Evolutionary conservation across 2,329 filamentous ascomycete genomes (phyloP), one percentile per base, ranked within the genome.

Genomic region (Sclerotiophoma versabilis): DNA sequence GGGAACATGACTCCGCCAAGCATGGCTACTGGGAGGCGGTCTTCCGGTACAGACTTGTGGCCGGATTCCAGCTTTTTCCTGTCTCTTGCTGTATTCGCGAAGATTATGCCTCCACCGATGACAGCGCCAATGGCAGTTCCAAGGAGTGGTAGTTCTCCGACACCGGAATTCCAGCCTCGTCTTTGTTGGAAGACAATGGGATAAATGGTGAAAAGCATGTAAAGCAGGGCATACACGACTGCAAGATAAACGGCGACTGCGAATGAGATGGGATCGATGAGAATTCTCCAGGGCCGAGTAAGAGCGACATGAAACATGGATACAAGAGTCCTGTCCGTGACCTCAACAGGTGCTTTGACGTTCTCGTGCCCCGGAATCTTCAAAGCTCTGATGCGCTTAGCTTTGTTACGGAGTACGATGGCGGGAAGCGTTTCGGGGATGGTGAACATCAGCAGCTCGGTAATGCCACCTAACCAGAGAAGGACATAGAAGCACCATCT

Each of bases 171-270:
- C 82, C 82, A 85, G 1, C 81, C 81, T 2, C 82, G 76, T 58
- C 70, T 76, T 41, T 82, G 67, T 57, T 83, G 79, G 59, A 83
- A 84, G 5, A 84, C 79, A 32, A 84, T 82, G 3, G 79, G 81
- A 48, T 85, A 85, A 50, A 84, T 84, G 19, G 75, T 80, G 68
- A 86, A 85, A 10, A 86, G 76, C 82, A 86, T 85, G 68, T 84
- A 84, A 8, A 83, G 71, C 1, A 83, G 72, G 5, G 74, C 78
- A 54, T 84, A 84, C 3, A 84, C 80, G 10, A 84, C 75, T 1
- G 78, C 76, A 63, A 84, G 74, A 61, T 84, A 85, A 25, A 84
- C 65, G 12, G 82, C 82, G 49, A 77, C 77, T 3, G 82, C 69
- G 44, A 84, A 75, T 0, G 80, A 82, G 30, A 84, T 84, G 0